These are phyloP conservation scores for Diversispora epigaea DNA, from an alignment of 192 early-diverging fungal species.

Conservation along the genomic window DNA sequence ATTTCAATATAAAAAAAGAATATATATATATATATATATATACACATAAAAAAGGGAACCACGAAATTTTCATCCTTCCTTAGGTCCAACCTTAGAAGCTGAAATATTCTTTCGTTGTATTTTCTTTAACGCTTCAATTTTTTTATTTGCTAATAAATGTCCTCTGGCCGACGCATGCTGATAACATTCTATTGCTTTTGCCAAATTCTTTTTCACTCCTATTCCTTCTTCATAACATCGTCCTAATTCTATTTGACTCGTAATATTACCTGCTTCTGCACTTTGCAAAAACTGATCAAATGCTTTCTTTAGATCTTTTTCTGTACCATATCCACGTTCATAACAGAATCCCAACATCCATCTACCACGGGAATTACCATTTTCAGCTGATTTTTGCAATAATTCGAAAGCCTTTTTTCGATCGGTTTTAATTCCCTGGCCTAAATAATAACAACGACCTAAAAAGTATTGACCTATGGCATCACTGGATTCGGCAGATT, in stretches of 20 bases:
- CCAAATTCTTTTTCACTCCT: conserved; percentile 50
- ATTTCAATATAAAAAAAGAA: too few relatives aligned
- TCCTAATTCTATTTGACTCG: conserved; percentile 74
- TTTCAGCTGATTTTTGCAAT: background rate
- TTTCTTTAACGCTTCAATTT: background rate
- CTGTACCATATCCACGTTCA: conserved; percentile 6
- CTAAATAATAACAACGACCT: conserved; percentile 1
- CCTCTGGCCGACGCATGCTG: conserved; percentile 52
- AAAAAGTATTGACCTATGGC: conserved; percentile 11
- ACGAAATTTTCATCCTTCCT: too few relatives aligned
- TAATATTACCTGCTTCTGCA: conserved; percentile 61
- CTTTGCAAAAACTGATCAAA: conserved; percentile 1
- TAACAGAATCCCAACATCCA: conserved; percentile 11
- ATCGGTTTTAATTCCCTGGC: background rate
- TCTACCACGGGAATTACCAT: background rate
- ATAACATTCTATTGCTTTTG: conserved; percentile 61
- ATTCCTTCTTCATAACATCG: conserved; percentile 67
- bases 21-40: too few relatives aligned
- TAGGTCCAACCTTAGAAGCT: too few relatives aligned
- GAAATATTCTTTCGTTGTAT: background rate
- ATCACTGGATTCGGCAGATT: background rate
- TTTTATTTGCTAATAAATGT: conserved; percentile 44
- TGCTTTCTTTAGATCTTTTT: background rate
- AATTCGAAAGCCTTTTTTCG: conserved; percentile 1
- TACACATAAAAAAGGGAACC: too few relatives aligned